Evolutionary conservation across 2,329 filamentous ascomycete genomes (phyloP), one percentile per base, ranked within the genome.

Genomic region (Berkeleyomyces rouxiae): DNA sequence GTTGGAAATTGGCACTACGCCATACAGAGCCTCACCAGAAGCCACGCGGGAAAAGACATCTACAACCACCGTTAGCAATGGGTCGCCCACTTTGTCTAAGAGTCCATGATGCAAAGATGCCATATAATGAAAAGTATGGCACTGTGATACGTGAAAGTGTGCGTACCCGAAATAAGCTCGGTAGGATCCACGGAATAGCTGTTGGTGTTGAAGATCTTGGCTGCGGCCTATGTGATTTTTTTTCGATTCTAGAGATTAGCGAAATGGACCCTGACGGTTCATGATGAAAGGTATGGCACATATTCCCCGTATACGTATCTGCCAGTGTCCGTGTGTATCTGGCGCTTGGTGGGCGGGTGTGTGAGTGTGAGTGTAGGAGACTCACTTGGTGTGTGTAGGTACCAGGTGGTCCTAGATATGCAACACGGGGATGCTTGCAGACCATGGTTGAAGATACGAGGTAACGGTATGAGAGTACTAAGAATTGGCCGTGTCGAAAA

Each of bases 1-100:
- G 77, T 99, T 99, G 72, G 97, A 92, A 73, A 96, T 91, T 5
- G 93, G 93, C 1, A 96, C 87, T 40, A 97, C 87, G 67, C 91
- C 93, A 63, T 85, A 85, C 61, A 80, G 74, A 0, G 82, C 82
- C 53, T 76, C 71, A 64, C 82, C 79, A 44, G 78, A 77, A 70
- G 95, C 89, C 4, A 96, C 87, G 13, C 84, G 79, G 59, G 84
- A 78, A 72, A 96, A 96, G 68, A 95, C 84, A 70, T 93, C 89
- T 86, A 67, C 59, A 42, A 13, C 53, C 9, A 7, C 11, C 1
- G 58, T 59, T 31, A 60, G 61, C 44, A 23, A 23, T 23, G 23
- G 23, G 1, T 23, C 23, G 23, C 23, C 23, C 23, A 23, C 23
- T 23, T 23, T 23, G 23, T 23, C 23, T 2, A 23, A 59, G 40